Evolutionary conservation across 2,329 filamentous ascomycete genomes (phyloP).

Genomic region (Colletotrichum gloeosporioides): DNA sequence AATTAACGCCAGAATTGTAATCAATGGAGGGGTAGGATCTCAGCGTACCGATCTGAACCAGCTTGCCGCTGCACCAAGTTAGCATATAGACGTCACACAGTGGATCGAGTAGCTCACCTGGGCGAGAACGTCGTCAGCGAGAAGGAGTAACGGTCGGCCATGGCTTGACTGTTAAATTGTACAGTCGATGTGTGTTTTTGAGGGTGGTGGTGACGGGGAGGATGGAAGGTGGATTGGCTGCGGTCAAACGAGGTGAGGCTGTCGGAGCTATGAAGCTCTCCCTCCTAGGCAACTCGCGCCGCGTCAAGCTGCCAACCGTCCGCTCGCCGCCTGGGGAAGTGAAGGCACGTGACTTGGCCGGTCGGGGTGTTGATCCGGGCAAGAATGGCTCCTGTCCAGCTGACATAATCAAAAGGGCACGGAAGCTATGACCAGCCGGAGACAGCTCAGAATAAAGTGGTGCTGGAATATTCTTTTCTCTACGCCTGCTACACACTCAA

Average conservation of each 20-base stretch:
- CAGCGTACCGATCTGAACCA: conserved; percentile 87
- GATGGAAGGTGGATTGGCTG: conserved; percentile 12
- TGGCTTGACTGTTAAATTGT: conserved; percentile 46
- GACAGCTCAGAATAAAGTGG: conserved; percentile 18
- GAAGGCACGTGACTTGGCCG: not conserved
- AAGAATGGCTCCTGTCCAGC: not conserved
- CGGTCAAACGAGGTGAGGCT: conserved; percentile 23
- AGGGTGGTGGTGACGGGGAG: not conserved
- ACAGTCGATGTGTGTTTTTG: not conserved
- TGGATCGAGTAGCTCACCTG: conserved; percentile 69
- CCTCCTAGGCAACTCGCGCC: conserved; percentile 26
- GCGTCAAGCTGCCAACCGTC: conserved; percentile 24
- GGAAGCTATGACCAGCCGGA: conserved; percentile 16
- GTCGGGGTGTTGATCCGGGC: not conserved
- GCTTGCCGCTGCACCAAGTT: conserved; percentile 76
- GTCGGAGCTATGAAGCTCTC: conserved; percentile 22
- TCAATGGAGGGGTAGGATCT: not conserved
- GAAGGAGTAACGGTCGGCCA: conserved; percentile 99
- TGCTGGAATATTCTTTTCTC: conserved; percentile 20
- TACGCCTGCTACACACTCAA: not conserved
- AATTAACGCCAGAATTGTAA: not conserved
- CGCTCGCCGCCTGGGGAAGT: not conserved
- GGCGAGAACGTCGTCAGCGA: conserved; percentile 99
- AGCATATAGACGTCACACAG: conserved; percentile 21
- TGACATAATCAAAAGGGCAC: not conserved